Evolutionary conservation across 2,329 filamentous ascomycete species (phyloP).

Genomic region (Cladosporium velox): DNA sequence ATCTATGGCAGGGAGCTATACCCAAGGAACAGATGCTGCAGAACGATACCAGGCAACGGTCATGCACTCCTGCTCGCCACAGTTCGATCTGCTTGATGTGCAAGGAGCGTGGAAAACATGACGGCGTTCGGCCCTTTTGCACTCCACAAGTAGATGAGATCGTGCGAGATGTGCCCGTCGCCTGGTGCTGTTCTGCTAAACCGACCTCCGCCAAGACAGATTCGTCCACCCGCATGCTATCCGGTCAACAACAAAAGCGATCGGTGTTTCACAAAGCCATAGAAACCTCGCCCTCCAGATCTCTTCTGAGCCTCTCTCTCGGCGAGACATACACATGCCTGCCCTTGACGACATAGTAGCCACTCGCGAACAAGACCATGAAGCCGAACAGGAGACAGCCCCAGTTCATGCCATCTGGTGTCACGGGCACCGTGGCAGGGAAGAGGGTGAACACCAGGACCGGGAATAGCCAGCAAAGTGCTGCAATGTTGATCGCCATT

Average conservation of each 20-base stretch:
- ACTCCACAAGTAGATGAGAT: background rate
- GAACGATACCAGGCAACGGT: background rate
- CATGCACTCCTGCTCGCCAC: background rate
- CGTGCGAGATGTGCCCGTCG: background rate
- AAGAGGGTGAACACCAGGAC: slow-evolving; percentile 54
- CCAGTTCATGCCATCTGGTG: slow-evolving; percentile 51
- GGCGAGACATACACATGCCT: slow-evolving; percentile 33
- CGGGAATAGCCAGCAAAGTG: slow-evolving; percentile 45
- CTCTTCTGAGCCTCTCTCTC: slow-evolving; percentile 19
- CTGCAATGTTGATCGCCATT: slow-evolving; percentile 38
- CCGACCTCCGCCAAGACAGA: background rate
- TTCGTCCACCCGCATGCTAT: background rate
- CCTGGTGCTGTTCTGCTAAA: background rate
- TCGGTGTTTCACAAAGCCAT: background rate
- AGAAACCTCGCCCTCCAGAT: background rate
- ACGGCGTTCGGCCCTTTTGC: too few species aligned
- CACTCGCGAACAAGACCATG: slow-evolving; percentile 41
- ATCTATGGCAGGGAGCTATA: background rate
- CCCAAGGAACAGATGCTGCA: background rate
- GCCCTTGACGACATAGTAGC: slow-evolving; percentile 43
- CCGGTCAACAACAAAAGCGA: background rate
- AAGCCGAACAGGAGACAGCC: slow-evolving; percentile 47
- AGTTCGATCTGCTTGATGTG: background rate
- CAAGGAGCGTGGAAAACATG: too few species aligned
- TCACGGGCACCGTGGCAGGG: slow-evolving; percentile 35